These are phyloP conservation scores for Magnusiomyces fungicola DNA, from an alignment of 1,139 yeast genomes.

Conservation along the genomic window DNA sequence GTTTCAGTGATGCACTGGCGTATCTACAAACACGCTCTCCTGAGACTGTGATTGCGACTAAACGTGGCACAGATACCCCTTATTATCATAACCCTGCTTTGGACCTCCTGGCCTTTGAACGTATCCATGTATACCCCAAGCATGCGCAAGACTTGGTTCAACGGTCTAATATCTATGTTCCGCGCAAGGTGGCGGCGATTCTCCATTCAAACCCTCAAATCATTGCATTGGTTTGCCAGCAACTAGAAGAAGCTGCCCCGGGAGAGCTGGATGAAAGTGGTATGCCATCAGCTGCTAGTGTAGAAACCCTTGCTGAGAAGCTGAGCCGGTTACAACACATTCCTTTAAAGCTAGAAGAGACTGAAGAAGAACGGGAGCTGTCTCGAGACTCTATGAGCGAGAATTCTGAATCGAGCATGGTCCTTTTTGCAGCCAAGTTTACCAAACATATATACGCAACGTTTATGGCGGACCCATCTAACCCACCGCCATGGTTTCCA, in stretches of 20 bases:
- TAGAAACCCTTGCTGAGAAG: neutral
- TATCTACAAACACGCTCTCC: neutral
- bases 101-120: slow-evolving; percentile 2
- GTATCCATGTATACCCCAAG: neutral
- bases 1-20: slow-evolving; percentile 6
- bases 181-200: slow-evolving; percentile 8
- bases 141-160: slow-evolving; percentile 3
- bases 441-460: slow-evolving; percentile 10
- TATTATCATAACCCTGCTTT: neutral
- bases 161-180: slow-evolving; percentile 8
- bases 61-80: neutral
- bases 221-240: slow-evolving; percentile 2
- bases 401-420: slow-evolving; percentile 3
- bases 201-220: slow-evolving; percentile 8
- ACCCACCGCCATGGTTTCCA: slow-evolving; percentile 8
- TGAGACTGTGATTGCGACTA: neutral
- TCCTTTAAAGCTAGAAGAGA: neutral
- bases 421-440: slow-evolving; percentile 7
- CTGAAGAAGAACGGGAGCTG: neutral
- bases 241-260: neutral
- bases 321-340: neutral
- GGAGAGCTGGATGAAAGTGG: neutral
- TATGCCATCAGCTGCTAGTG: neutral
- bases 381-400: neutral
- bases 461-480: slow-evolving; percentile 1